A percentile compares a stretch with the other conserved stretches of the same genome.
These are phyloP conservation scores for Taiozyma sp. DNA, from an alignment of 1,139 yeast species.

Conservation along the genomic window DNA sequence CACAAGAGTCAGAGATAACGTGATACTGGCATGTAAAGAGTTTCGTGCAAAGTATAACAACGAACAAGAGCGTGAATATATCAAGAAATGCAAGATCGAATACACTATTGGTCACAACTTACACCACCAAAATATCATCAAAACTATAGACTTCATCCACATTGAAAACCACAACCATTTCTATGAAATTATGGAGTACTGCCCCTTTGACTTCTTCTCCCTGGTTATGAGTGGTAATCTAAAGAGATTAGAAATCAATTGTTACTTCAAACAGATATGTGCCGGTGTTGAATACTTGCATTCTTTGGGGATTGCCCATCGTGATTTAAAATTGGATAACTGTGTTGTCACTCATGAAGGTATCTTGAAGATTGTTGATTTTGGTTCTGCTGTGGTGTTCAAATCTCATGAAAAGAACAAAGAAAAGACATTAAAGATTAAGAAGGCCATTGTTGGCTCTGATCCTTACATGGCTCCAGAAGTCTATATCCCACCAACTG, in stretches of 20 bases:
- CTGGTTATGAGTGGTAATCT: conserved; percentile 96
- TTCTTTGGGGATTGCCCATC: conserved; percentile 86
- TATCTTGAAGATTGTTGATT: conserved; percentile 86
- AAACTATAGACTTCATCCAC: conserved; percentile 61
- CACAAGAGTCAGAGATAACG: conserved; percentile 73
- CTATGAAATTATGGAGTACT: conserved; percentile 96
- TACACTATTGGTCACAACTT: conserved; percentile 95
- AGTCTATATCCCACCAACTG: conserved; percentile 41
- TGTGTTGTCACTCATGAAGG: conserved; percentile 89
- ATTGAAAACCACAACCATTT: conserved; percentile 84
- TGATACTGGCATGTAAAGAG: conserved; percentile 94
- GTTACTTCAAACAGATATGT: conserved; percentile 84
- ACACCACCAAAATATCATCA: conserved; percentile 90
- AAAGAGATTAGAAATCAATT: conserved; percentile 79
- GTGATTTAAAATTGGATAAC: conserved; percentile 92
- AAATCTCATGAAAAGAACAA: conserved; percentile 83
- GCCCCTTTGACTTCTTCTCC: conserved; percentile 94
- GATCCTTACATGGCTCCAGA: conserved; percentile 99
- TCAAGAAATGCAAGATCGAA: conserved; percentile 95
- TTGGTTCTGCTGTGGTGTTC: conserved; percentile 94
- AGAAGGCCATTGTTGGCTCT: conserved; percentile 93
- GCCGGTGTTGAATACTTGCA: conserved; percentile 86
- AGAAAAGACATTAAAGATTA: conserved; percentile 38
- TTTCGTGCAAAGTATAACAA: conserved; percentile 82
- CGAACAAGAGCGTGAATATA: conserved; percentile 84